Base-by-base conservation (phyloP, 257 asterid genomes). In the Asclepias syriaca region DNA sequence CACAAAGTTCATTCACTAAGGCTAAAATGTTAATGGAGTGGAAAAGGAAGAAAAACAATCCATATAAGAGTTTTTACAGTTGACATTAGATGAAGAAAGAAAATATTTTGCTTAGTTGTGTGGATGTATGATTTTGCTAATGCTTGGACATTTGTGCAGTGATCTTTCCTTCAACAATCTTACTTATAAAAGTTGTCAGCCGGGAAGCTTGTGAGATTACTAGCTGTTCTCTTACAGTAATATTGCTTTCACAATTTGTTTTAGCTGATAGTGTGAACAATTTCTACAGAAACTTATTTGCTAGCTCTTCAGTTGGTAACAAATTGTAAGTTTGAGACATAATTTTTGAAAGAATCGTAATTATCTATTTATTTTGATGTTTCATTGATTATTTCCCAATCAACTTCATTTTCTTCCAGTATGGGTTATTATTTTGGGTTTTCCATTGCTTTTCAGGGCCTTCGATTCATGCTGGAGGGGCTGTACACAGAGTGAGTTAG, bases 121-220 rank as follows among this genome's bases (percentile, higher is more conserved):
- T 63, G 29, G 50, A 63, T 43, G 46, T 32, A 24, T 24, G 34
- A 18, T 34, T 54, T 19, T 77, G 56, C 74, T 53, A 7, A 50
- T 46, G 10, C 59, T n/a, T 54, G 24, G 71, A 34, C 29, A 29
- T 76, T 77, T 80, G 19, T 84, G 69, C 89, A 88, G 95, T 48
- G 95, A 88, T 66, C 77, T 88, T 10, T 86, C 95, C 74, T 88
- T 84, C 85, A 88, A 88, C 86, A 88, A 84, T 80, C 81, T 83
- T 61, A 84, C 87, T 16, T 68, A 70, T 40, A 77, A 61, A 64
- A 79, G 53, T 74, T 88, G 95, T 73, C 88, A 80, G 73, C 68
- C 72, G 2, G 76, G 55, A 48, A 45, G 6, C 19, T 67, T 67
- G 53, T 48, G 55, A 67, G 66, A 77, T 78, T 74, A 61, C 68